Base-by-base conservation (phyloP, 352 stramenopile genomes). In the Pythium dissimile region DNA sequence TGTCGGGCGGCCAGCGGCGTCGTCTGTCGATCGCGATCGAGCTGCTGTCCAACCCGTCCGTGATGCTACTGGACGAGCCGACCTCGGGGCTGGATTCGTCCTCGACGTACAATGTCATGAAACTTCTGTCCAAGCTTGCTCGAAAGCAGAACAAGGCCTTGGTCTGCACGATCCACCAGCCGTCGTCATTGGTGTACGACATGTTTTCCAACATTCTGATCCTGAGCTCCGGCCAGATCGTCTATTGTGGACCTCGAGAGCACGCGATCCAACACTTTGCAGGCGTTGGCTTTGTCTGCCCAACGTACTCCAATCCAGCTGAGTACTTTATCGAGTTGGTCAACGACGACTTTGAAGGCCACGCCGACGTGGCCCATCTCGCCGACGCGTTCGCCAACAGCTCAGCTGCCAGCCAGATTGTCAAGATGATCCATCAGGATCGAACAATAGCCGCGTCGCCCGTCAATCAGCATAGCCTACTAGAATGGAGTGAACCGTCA, bases 21-120 rank as follows among this genome's bases (percentile, higher is more conserved):
- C 67, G 94, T 16, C 75, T 98, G 13, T 89, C 86, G 1, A 98
- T 98, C 56, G 96, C 82, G 3, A 67, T 97, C 12, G 93, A 99
- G 71, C 67, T 99, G 35, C 85, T 97, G 0, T 85, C 89, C 0
- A 96, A 98, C 54, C 96, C 96, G 44, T 90, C 94, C 12, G 68
- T 98, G 23, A 59, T 99, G 28, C 85, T 99, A 23, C 70, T 99
- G 20, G 95, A 98, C 51, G 96, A 98, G 54, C 93, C 95, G 3
- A 98, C 93, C 0, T 94, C 75, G 11, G 89, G 91, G 0, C 71
- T 98, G 12, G 95, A 98, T 67, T 78, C 84, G 16, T 88, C 77
- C 6, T 86, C 91, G n/a, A 89, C 93, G 15, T 73, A 89, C 20
- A 81, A 80, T 43, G 85, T 98, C 4, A 96, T 98, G 65, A 68